These are phyloP conservation scores for Lasiodiplodia gonubiensis DNA, from an alignment of 2,329 filamentous ascomycete species.

Conservation along the genomic window DNA sequence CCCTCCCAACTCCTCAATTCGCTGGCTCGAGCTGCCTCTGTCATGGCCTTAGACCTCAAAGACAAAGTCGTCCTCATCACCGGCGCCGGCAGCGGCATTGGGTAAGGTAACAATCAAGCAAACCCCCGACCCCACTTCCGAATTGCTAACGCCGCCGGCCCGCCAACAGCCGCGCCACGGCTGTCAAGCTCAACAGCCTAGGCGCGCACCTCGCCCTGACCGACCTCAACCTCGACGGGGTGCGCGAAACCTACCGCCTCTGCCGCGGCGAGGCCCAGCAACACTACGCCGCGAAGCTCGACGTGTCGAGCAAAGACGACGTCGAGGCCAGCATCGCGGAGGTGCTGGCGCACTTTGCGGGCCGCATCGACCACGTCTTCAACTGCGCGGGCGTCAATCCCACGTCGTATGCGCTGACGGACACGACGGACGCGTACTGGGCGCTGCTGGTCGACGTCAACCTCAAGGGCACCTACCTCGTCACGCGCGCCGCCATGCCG, in stretches of 20 bases:
- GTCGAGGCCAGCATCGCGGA: conserved; percentile 54
- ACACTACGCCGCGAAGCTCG: conserved; percentile 82
- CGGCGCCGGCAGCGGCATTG: conserved; percentile 85
- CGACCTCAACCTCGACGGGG: conserved; percentile 86
- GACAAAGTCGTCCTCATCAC: conserved; percentile 87
- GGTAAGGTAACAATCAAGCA: conserved; percentile 60
- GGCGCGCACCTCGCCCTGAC: conserved; percentile 91
- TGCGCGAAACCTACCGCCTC: conserved; percentile 78
- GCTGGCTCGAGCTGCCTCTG: neutral
- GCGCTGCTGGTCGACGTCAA: conserved; percentile 91
- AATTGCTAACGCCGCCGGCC: conserved; percentile 4
- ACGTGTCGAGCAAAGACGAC: conserved; percentile 86
- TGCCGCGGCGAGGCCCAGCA: conserved; percentile 86
- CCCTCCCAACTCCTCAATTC: neutral
- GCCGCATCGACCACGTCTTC: conserved; percentile 90
- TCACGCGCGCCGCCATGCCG: conserved; percentile 96
- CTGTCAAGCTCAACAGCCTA: conserved; percentile 42
- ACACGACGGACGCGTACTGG: conserved; percentile 97
- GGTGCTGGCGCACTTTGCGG: conserved; percentile 76
- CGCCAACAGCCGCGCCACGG: conserved; percentile 17
- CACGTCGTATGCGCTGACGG: conserved; percentile 89
- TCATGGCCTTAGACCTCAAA: conserved; percentile 65
- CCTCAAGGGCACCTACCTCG: conserved; percentile 92
- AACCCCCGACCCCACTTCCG: neutral
- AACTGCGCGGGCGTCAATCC: conserved; percentile 97